Evolutionary conservation across 352 stramenopile genomes (phyloP), one percentile per base, ranked within the genome.

Genomic region (Phytophthora pluvialis): DNA sequence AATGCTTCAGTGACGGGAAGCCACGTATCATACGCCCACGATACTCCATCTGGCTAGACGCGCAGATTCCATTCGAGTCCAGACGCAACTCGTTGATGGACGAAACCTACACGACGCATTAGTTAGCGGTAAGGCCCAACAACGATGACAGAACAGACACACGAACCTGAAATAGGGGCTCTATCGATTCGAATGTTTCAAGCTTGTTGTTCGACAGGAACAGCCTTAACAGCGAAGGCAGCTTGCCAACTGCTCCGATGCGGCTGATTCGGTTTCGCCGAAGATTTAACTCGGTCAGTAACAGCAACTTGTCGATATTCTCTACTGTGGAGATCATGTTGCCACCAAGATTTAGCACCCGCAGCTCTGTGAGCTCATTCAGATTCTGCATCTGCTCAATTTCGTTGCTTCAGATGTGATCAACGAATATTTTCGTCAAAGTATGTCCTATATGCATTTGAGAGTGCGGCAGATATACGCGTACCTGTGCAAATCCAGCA

Each of bases 141-240:
- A 36, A 39, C n/a, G 6, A 11, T 26, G 5, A 35, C 0, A 51
- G 16, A 9, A 57, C 25, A 52, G 16, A 26, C 18, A 10, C 61
- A 54, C 47, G 16, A 46, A 80, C 75, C 33, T 88, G 69, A 18
- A 97, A 83, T 1, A 98, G 50, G 1, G 85, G 88, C 7, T 86
- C 75, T 5, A 97, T 72, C 12, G 81, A 62, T 3, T 97, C 79
- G 9, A 96, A 78, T 10, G 66, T 73, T 8, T 86, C 77, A 3
- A 98, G 70, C n/a, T 77, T 76, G 67, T 98, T 98, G 72, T 97
- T 97, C 0, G 88, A 97, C 3, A 98, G 65, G 59, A 97, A 98
- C 12, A 98, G 64, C 1, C 93, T 80, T 59, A 97, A 86, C 0
- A 98, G 67, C 3, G 83, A 88, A 9, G 88, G 82, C 9, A 97